These are phyloP conservation scores for Coemansia sp. DNA, from an alignment of 192 early-diverging fungal genomes.

Conservation along the genomic window DNA sequence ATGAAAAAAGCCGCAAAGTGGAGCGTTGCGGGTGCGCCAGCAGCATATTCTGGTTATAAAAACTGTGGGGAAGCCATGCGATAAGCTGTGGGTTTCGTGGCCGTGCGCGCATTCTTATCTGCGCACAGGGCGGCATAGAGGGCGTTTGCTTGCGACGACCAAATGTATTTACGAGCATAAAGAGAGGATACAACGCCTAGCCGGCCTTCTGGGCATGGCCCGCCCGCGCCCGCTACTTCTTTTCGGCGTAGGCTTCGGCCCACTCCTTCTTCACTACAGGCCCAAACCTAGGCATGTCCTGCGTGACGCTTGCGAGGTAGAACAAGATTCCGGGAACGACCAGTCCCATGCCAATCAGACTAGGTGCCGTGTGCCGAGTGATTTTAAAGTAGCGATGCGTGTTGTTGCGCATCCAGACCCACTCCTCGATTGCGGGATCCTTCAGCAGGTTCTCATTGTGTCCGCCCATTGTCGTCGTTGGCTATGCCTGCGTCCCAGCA, in stretches of 20 bases:
- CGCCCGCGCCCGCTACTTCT: slow-evolving; percentile 13
- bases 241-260: slow-evolving; percentile 32
- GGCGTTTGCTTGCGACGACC: too few relatives aligned
- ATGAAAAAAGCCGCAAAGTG: background rate
- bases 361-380: slow-evolving; percentile 37
- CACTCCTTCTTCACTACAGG: slow-evolving; percentile 35
- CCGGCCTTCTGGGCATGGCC: background rate
- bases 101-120: too few relatives aligned
- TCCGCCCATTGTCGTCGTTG: slow-evolving; percentile 45
- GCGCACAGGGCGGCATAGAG: too few relatives aligned
- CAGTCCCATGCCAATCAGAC: slow-evolving; percentile 33
- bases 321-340: slow-evolving; percentile 21
- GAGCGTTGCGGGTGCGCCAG: background rate
- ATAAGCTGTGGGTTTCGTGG: too few relatives aligned
- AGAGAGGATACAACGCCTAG: too few relatives aligned
- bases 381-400: slow-evolving; percentile 49
- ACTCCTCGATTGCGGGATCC: slow-evolving; percentile 50
- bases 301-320: slow-evolving; percentile 17
- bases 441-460: slow-evolving; percentile 40
- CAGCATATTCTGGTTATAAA: background rate
- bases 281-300: slow-evolving; percentile 28
- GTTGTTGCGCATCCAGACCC: slow-evolving; percentile 50
- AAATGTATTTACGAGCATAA: too few relatives aligned
- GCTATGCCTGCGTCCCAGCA: background rate
- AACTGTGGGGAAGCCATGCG: too few relatives aligned